Evolutionary conservation across 495 filamentous ascomycete genomes (phyloP).

Genomic region (Amphirosellinia nigrospora): DNA sequence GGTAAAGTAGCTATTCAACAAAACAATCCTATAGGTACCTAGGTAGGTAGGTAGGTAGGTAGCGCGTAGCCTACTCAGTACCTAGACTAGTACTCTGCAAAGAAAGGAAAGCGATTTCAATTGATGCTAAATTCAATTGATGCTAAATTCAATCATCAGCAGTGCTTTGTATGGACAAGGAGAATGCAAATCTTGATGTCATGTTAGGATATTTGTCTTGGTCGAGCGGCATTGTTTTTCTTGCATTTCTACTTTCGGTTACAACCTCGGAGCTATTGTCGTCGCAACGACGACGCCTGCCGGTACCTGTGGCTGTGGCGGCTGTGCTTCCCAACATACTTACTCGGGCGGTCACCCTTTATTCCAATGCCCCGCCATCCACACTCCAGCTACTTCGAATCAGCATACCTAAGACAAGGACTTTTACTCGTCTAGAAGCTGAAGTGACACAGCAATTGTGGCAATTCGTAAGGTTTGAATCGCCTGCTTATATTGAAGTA

Average conservation of each 20-base stretch:
- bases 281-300: constrained; percentile 7
- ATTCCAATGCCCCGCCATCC: too few species aligned
- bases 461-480: too few species aligned
- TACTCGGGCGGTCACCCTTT: too few species aligned
- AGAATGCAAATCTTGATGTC: not conserved
- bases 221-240: constrained; percentile 15
- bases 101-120: not conserved
- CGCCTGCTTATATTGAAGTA: too few species aligned
- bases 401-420: too few species aligned
- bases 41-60: too few species aligned
- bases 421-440: too few species aligned
- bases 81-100: not conserved
- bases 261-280: not conserved
- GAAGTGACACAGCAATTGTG: too few species aligned
- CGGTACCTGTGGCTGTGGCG: not conserved
- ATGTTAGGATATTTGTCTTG: not conserved
- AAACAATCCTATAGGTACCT: too few species aligned
- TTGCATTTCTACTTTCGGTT: constrained; percentile 12
- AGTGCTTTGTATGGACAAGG: not conserved
- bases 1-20: not conserved
- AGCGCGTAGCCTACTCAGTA: not conserved
- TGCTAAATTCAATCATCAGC: not conserved
- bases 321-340: too few species aligned
- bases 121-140: not conserved
- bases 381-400: too few species aligned